phyloP scores from a whole-genome alignment of 768 basidiomycete genomes.

The Termitomyces sp. region DNA sequence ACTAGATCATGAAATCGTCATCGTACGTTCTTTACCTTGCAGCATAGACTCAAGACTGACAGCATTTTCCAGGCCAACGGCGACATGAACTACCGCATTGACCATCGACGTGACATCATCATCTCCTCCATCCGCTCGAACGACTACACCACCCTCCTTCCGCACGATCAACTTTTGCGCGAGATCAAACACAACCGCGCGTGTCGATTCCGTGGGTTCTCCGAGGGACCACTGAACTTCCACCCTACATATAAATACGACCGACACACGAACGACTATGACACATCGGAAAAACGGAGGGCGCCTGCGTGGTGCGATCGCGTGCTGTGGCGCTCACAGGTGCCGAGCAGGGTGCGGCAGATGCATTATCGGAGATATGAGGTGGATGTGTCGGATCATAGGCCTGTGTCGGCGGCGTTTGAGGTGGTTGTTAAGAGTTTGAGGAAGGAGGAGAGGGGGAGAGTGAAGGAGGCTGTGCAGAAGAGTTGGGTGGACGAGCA shows the following conservation, averaged over 20 bases:
- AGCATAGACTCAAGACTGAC: not conserved
- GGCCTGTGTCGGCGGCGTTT: constrained; percentile 83
- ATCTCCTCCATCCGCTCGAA: constrained; percentile 64
- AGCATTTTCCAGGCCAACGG: constrained; percentile 64
- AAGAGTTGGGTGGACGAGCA: constrained; percentile 51
- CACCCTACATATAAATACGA: constrained; percentile 96
- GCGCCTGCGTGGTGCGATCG: constrained; percentile 97
- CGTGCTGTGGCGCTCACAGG: constrained; percentile 71
- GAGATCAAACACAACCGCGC: constrained; percentile 86
- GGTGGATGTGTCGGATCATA: constrained; percentile 85
- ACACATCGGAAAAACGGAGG: constrained; percentile 84
- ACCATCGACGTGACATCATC: constrained; percentile 84
- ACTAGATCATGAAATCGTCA: constrained; percentile 91
- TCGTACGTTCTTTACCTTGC: constrained; percentile 48
- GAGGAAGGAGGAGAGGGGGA: constrained; percentile 50
- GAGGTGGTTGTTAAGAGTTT: constrained; percentile 71
- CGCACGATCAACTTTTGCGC: constrained; percentile 86
- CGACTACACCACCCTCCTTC: constrained; percentile 58
- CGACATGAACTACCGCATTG: constrained; percentile 97
- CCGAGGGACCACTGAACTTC: constrained; percentile 80
- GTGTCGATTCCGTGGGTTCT: constrained; percentile 82
- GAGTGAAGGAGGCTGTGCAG: constrained; percentile 54
- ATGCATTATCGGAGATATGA: constrained; percentile 82
- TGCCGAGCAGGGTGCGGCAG: constrained; percentile 54
- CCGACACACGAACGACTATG: constrained; percentile 71